Evolutionary conservation across 495 filamentous ascomycete genomes (phyloP).

Genomic region (Podospora pseudoanserina): DNA sequence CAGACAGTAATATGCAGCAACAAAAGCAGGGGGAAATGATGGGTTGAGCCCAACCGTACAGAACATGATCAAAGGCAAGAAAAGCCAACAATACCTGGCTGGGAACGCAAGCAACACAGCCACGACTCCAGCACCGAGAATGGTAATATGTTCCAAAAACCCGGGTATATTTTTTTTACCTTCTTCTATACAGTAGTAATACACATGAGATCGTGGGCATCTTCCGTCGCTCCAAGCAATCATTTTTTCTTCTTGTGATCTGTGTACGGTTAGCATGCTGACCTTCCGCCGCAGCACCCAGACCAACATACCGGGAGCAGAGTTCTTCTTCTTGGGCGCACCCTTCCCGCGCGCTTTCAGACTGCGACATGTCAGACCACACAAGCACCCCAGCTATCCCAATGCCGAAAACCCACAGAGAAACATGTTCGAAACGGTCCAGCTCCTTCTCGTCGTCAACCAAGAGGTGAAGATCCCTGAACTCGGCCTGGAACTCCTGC

Average conservation of each 20-base stretch:
- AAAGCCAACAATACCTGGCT: no score
- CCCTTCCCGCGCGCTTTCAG: constrained; percentile 80
- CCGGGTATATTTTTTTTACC: constrained; percentile 26
- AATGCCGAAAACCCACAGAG: constrained; percentile 38
- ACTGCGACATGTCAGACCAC: constrained; percentile 41
- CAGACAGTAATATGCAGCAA: neutral
- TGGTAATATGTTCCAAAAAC: neutral
- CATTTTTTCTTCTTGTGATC: constrained; percentile 31
- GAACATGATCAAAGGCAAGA: no score
- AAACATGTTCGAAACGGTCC: constrained; percentile 71
- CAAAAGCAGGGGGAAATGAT: neutral
- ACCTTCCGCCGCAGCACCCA: neutral
- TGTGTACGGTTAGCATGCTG: constrained; percentile 20
- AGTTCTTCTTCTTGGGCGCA: constrained; percentile 85
- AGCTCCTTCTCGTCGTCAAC: constrained; percentile 72
- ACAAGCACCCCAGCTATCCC: no score
- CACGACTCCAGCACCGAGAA: no score
- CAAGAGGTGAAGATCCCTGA: constrained; percentile 52
- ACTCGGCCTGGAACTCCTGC: constrained; percentile 61
- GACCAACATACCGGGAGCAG: constrained; percentile 54
- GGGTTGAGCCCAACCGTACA: neutral
- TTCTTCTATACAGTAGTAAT: constrained; percentile 25
- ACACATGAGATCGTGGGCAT: constrained; percentile 8
- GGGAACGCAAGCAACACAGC: neutral
- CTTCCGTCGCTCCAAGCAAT: neutral